Conservation (phyloP, 371 early-diverging fungal genomes). For the Choanephora cucurbitarum region DNA sequence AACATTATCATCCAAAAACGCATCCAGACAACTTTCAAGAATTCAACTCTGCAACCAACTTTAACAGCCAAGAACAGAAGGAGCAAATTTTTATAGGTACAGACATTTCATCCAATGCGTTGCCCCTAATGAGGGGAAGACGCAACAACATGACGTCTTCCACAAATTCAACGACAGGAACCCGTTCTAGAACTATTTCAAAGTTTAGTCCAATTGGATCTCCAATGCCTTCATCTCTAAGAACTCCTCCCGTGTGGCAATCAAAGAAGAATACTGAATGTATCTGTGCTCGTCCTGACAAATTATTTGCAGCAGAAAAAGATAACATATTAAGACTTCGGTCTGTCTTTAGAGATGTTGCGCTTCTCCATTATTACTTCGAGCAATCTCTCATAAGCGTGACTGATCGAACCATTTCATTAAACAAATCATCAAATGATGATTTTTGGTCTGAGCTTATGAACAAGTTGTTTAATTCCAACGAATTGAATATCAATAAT, state of each 20-base stretch:
- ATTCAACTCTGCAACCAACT: neutral
- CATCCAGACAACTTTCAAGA: neutral
- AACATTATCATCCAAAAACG: conserved; percentile 19
- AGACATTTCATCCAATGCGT: neutral
- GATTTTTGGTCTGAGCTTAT: conserved; percentile 39
- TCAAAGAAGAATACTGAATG: conserved; percentile 25
- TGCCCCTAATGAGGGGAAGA: neutral
- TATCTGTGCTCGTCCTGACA: conserved; percentile 32
- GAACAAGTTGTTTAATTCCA: conserved; percentile 22
- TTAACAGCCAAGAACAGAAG: neutral
- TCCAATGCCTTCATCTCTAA: conserved; percentile 3
- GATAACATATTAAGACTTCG: conserved; percentile 28
- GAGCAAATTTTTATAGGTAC: neutral
- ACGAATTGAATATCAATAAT: conserved; percentile 18
- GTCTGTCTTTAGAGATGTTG: conserved; percentile 37
- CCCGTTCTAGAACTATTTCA: conserved; percentile 20
- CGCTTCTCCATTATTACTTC: conserved; percentile 58
- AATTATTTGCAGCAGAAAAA: conserved; percentile 27
- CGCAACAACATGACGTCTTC: neutral
- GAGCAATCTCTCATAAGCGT: conserved; percentile 50
- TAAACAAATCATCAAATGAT: conserved; percentile 38
- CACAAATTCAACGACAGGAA: neutral
- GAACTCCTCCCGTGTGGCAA: conserved; percentile 22
- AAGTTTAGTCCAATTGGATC: conserved; percentile 28
- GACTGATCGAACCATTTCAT: conserved; percentile 53